A percentile compares a stretch with the other conserved stretches of the same genome.
Evolutionary conservation across 2,329 filamentous ascomycete genomes (phyloP).

Genomic region (Seiridium cupressi): DNA sequence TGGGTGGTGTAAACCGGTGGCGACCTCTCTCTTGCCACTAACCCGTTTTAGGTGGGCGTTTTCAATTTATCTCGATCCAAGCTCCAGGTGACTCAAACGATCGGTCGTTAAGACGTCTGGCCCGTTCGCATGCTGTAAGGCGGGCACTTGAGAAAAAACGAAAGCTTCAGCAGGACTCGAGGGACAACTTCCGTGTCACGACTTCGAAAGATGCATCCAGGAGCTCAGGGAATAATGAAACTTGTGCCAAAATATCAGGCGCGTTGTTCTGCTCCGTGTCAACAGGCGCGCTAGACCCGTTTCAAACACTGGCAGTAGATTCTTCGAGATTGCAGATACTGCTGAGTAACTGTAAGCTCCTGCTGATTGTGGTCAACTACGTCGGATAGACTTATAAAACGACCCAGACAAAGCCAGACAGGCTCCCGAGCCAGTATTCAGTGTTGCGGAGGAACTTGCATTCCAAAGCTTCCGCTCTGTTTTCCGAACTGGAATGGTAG

Average conservation of each 20-base stretch:
- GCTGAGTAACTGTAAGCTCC: slow-evolving; percentile 16
- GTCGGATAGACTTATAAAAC: background rate
- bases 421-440: slow-evolving; percentile 34
- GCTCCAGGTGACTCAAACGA: slow-evolving; percentile 17
- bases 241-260: background rate
- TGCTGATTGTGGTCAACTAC: background rate
- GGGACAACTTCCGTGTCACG: slow-evolving; percentile 22
- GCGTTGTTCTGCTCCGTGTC: slow-evolving; percentile 3
- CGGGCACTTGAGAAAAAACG: slow-evolving; percentile 26
- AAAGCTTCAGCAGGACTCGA: slow-evolving; percentile 21
- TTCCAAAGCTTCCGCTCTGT: slow-evolving; percentile 35
- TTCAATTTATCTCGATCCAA: slow-evolving; percentile 7
- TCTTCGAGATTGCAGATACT: slow-evolving; percentile 19
- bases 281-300: slow-evolving; percentile 14
- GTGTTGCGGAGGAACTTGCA: slow-evolving; percentile 30
- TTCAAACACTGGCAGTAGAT: slow-evolving; percentile 18
- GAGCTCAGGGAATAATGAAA: background rate
- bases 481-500: slow-evolving; percentile 28
- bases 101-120: slow-evolving; percentile 17
- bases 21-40: background rate
- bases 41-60: background rate
- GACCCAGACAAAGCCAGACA: slow-evolving; percentile 19
- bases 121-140: slow-evolving; percentile 28
- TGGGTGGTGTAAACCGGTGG: background rate
- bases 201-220: slow-evolving; percentile 9